Percentiles rank a stretch among this genome's conserved stretches.
Evolutionary conservation across 2,329 filamentous ascomycete species (phyloP).

Genomic region (Davidsoniella neocaledoniae): DNA sequence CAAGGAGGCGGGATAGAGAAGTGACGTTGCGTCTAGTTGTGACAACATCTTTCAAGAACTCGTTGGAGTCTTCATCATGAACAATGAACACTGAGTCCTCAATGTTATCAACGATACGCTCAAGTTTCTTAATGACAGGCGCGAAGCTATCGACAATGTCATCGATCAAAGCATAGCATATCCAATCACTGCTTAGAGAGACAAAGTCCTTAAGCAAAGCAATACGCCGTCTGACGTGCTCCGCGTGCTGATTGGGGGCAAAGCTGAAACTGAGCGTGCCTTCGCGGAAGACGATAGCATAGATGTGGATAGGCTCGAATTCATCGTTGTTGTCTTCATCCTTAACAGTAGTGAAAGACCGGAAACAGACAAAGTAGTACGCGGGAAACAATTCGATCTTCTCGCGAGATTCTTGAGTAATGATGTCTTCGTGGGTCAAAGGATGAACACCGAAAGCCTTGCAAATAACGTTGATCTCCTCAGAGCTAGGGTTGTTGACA

Average conservation of each 20-base stretch:
- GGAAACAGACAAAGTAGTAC: conserved; percentile 97
- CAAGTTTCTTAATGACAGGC: conserved; percentile 72
- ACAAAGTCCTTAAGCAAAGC: conserved; percentile 88
- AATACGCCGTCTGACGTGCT: conserved; percentile 81
- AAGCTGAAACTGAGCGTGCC: conserved; percentile 93
- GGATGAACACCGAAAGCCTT: conserved; percentile 93
- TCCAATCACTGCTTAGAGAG: conserved; percentile 90
- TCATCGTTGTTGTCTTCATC: conserved; percentile 67
- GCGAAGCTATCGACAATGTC: conserved; percentile 96
- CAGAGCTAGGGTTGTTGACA: conserved; percentile 74
- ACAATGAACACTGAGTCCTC: conserved; percentile 93
- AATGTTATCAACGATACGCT: conserved; percentile 77
- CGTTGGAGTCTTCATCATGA: conserved; percentile 73
- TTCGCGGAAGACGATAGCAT: conserved; percentile 91
- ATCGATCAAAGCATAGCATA: conserved; percentile 96
- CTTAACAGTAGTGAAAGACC: conserved; percentile 68
- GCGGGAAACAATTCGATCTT: conserved; percentile 96
- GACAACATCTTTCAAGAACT: conserved; percentile 76
- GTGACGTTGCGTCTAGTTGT: conserved; percentile 88
- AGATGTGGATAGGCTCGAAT: conserved; percentile 89
- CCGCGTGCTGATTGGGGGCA: conserved; percentile 67
- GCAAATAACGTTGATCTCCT: conserved; percentile 75
- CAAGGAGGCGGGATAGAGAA: conserved; percentile 78
- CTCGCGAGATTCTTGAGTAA: conserved; percentile 85
- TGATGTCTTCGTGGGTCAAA: conserved; percentile 89